These are phyloP conservation scores for Populus nigra DNA, from an alignment of 345 rosid genomes.

Conservation along the genomic window DNA sequence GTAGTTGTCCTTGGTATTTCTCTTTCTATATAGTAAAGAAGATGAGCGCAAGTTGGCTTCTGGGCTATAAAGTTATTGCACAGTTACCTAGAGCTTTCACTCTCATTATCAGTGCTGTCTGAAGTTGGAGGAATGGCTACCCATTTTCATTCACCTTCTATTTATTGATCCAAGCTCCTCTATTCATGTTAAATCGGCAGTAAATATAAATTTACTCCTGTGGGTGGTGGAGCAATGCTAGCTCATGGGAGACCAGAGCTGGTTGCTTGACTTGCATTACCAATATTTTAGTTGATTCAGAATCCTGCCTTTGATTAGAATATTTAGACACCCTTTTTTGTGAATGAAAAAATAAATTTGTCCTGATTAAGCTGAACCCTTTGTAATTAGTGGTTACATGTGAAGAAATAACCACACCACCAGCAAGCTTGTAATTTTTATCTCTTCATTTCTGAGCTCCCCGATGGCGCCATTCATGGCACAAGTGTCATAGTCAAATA, in stretches of 20 bases:
- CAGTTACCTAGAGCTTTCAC: neutral
- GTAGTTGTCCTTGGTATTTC: neutral
- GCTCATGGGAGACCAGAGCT: neutral
- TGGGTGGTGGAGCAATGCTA: neutral
- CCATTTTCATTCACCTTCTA: slow-evolving; percentile 1
- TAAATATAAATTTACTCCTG: neutral
- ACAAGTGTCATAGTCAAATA: neutral
- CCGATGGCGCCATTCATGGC: neutral
- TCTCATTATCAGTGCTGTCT: neutral
- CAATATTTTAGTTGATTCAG: neutral
- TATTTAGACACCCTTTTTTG: neutral
- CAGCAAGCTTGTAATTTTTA: neutral
- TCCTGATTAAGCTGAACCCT: neutral
- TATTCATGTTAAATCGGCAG: neutral
- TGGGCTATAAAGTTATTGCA: neutral
- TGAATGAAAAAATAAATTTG: neutral
- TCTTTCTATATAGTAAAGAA: slow-evolving; percentile 8
- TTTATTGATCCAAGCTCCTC: slow-evolving; percentile 16
- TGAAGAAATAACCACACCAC: too few relatives aligned
- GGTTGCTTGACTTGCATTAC: neutral
- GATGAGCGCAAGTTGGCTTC: slow-evolving; percentile 20
- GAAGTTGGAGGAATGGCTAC: slow-evolving; percentile 11
- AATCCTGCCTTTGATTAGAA: neutral
- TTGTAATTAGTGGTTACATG: too few relatives aligned
- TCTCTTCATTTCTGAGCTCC: neutral